phyloP scores from a whole-genome alignment of 1,284 basidiomycete species.

The Ceratobasidium sp. region DNA sequence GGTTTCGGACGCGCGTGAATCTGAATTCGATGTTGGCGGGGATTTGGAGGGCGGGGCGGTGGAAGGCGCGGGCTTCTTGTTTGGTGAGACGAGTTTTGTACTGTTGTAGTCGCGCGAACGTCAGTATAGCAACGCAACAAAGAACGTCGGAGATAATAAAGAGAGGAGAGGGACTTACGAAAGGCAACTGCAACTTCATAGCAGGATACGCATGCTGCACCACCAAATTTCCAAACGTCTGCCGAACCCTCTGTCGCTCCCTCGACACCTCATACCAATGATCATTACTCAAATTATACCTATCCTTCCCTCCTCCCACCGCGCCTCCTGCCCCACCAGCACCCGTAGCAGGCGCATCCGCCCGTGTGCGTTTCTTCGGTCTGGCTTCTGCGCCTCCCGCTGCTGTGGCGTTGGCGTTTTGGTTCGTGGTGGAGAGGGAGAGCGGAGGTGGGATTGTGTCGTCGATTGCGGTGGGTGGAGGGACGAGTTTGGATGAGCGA shows the following conservation, averaged over 20 bases:
- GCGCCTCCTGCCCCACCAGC: background rate
- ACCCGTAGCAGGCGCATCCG: constrained; percentile 69
- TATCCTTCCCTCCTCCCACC: constrained; percentile 65
- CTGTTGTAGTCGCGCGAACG: constrained; percentile 60
- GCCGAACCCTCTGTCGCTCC: constrained; percentile 92
- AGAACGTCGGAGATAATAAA: background rate
- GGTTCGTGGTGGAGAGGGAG: constrained; percentile 2
- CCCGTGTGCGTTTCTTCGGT: constrained; percentile 72
- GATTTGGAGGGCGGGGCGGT: constrained; percentile 94
- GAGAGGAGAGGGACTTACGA: constrained; percentile 68
- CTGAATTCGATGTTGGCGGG: constrained; percentile 91
- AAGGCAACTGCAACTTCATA: constrained; percentile 94
- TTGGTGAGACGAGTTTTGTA: constrained; percentile 96
- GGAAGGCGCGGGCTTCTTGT: constrained; percentile 94
- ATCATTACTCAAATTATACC: constrained; percentile 97
- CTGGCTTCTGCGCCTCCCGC: constrained; percentile 66
- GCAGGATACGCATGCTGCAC: constrained; percentile 98
- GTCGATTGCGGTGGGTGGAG: constrained; percentile 44
- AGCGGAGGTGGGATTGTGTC: constrained; percentile 53
- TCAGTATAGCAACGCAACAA: background rate
- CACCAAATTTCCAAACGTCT: constrained; percentile 96
- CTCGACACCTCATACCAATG: constrained; percentile 95
- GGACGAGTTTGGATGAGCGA: background rate
- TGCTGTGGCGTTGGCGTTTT: constrained; percentile 1
- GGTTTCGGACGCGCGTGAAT: constrained; percentile 91